Evolutionary conservation across 805 yeast species (phyloP).

Genomic region (Saccharomycopsis lassenensis): DNA sequence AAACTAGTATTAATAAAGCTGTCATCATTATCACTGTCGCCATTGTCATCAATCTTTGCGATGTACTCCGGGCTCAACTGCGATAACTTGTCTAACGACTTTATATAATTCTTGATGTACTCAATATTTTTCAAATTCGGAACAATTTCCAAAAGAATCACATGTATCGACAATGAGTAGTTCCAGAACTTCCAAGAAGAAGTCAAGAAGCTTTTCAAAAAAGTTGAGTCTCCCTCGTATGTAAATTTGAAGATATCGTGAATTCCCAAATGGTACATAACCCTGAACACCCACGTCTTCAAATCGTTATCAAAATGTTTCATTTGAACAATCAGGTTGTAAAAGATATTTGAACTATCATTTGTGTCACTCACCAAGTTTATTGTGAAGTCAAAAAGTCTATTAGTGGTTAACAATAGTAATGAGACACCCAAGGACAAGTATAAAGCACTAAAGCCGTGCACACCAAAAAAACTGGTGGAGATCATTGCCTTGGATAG

Average conservation of each 20-base stretch:
- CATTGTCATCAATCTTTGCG: no score
- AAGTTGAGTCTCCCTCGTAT: not conserved
- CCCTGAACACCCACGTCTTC: conserved; percentile 6
- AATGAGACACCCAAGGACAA: no score
- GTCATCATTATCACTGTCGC: no score
- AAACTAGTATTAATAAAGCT: no score
- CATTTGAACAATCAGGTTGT: not conserved
- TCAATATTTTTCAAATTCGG: conserved; percentile 8
- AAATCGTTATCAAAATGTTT: conserved; percentile 4
- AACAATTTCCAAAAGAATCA: conserved; percentile 8
- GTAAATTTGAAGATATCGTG: conserved; percentile 3
- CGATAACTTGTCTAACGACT: conserved; percentile 14
- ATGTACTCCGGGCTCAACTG: conserved; percentile 9
- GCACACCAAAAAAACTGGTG: conserved; percentile 13
- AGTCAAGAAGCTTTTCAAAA: conserved; percentile 5
- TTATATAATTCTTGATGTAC: conserved; percentile 8
- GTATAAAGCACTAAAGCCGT: conserved; percentile 11
- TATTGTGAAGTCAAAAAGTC: no score
- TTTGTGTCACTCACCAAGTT: no score
- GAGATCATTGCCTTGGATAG: conserved; percentile 12
- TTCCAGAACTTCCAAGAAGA: conserved; percentile 9
- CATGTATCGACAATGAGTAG: conserved; percentile 13
- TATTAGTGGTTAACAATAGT: no score
- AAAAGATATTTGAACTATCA: not conserved
- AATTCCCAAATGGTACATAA: conserved; percentile 4